Evolutionary conservation across 2,329 filamentous ascomycete species (phyloP), one percentile per base, ranked within the genome.

Genomic region (Chaetomiaceae sp.): DNA sequence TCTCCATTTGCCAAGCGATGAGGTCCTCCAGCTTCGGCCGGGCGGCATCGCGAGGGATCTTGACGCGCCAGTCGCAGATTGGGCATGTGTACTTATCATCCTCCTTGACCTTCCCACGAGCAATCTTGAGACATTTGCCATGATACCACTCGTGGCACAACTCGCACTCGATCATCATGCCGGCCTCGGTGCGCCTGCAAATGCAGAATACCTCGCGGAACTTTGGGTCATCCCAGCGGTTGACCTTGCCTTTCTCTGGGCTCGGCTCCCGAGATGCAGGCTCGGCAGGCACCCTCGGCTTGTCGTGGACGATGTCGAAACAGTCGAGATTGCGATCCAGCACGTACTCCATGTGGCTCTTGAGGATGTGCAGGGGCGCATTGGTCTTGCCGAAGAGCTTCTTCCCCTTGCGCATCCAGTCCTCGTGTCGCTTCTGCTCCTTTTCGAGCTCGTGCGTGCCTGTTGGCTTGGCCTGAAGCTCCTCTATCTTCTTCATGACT

Each of bases 161-260:
- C 68, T 97, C 94, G 68, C 94, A 99, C 71, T 99, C 94, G 64
- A 99, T 97, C 94, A 99, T 99, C 87, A 97, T 95, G 47, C 94
- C 94, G 34, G 92, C 91, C 71, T 99, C 94, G 6, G 90, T 83
- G 59, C 86, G 89, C 55, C 94, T 84, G 72, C 94, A 99, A 61
- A 99, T 96, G 70, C 94, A 99, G 69, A 97, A 99, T 0, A 97
- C 92, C 67, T 97, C 91, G 33, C 82, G 72, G 52, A 79, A 79
- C 29, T 73, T 84, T 66, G 76, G 80, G 63, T 87, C 79, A 63
- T 86, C 77, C 79, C 74, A 85, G 61, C 72, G 80, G 56, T 69
- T 77, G 48, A 71, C 66, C 42, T 77, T 78, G 23, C 62, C 58
- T 33, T 76, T 73, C 31, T 75, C 73, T 1, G 80, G 79, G 50